Evolutionary conservation across 805 yeast species (phyloP), one percentile per base, ranked within the genome.

Genomic region (Spathaspora girioi): DNA sequence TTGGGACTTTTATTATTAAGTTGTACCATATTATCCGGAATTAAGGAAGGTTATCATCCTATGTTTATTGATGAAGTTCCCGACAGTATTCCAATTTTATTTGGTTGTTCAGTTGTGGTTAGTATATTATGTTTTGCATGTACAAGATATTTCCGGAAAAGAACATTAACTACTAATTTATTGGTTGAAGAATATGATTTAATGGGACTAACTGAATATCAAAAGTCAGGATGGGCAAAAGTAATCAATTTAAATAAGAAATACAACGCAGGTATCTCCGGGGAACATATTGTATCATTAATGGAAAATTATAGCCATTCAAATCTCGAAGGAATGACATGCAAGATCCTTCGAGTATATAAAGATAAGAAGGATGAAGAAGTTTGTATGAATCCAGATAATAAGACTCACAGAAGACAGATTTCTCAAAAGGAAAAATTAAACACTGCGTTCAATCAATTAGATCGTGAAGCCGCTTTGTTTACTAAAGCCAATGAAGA

Each of bases 211-310:
- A 54, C 56, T 10, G 44, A 41, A 9, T 51, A 52, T 44, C 62
- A 60, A 44, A 59, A 57, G 48, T 45, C 48, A 17, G 62, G 59
- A 4, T 60, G 58, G 55, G 56, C 62, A 12, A 56, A 54, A 46
- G 46, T 60, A 15, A 59, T 60, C 32, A 52, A 56, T 20, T 47
- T 52, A 23, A 60, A 60, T 49, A 20, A 48, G 11, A 59, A 50
- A 43, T 55, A 52, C 44, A 60, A 60, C 45, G 53, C 58, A 4
- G 64, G 64, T 2, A 51, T 58, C 8, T 45, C 53, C 1, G 64
- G 64, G 9, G 60, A 60, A 38, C 52, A 55, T 23, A 54, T 53
- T 1, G 42, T 60, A 3, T 52, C 61, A 40, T 50, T 60, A 32
- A 59, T 60, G 58, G 61, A 59, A 42, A 50, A 58, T 12, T 60